These are phyloP conservation scores for Lactarius evosmus DNA, from an alignment of 768 basidiomycete genomes.

Conservation along the genomic window DNA sequence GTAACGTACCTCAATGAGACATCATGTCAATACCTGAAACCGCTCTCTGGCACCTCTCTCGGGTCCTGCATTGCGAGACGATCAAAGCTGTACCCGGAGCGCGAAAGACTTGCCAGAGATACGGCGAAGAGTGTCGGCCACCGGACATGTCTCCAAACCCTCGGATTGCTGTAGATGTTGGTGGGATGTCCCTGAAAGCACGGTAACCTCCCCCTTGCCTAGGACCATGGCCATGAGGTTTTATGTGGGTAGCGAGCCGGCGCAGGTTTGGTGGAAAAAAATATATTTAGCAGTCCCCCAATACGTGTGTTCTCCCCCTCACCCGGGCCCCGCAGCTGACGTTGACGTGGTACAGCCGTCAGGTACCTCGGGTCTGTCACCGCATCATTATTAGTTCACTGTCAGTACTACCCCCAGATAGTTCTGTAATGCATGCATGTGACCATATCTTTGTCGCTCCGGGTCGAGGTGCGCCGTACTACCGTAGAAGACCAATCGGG, in stretches of 20 bases:
- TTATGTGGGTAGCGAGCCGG: neutral
- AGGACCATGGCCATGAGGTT: neutral
- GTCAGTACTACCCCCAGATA: neutral
- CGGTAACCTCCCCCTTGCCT: neutral
- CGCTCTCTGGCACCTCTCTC: neutral
- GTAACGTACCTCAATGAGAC: neutral
- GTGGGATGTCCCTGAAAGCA: neutral
- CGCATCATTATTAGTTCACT: neutral
- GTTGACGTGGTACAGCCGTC: neutral
- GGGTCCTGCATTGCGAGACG: neutral
- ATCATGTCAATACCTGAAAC: neutral
- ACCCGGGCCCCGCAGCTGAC: neutral
- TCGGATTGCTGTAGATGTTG: neutral
- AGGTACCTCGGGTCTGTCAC: neutral
- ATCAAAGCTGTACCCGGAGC: neutral
- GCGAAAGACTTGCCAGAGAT: neutral
- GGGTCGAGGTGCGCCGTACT: neutral
- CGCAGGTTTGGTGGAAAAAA: neutral
- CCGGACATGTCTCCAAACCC: neutral
- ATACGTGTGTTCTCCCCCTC: neutral
- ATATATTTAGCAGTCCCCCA: neutral
- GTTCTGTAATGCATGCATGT: neutral
- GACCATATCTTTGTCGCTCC: neutral
- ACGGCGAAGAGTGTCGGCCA: neutral
- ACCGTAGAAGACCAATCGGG: neutral